Conservation (phyloP, 306 rosid genomes). For the Gillenia trifoliata region DNA sequence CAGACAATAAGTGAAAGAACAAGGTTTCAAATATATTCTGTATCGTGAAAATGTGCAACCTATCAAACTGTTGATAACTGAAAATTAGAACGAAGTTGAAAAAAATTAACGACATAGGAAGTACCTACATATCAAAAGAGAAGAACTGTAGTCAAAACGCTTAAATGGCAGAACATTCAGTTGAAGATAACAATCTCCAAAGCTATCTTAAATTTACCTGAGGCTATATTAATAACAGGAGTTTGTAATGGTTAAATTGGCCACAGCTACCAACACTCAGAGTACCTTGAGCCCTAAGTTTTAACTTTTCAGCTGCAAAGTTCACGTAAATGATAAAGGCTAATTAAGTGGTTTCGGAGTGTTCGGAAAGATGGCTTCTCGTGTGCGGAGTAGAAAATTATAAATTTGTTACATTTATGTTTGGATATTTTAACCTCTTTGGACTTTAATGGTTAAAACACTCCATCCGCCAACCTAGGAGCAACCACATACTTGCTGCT, state of each 20-base stretch:
- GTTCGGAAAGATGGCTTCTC: not conserved
- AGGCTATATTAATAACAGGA: not conserved
- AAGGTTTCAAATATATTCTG: not conserved
- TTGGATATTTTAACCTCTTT: not conserved
- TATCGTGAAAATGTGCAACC: not conserved
- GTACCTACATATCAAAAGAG: not conserved
- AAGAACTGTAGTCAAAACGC: not conserved
- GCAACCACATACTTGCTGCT: not conserved
- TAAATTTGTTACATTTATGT: not conserved
- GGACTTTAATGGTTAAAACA: not conserved
- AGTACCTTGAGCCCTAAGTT: not conserved
- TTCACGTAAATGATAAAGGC: not conserved
- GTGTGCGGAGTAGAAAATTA: not conserved
- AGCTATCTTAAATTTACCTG: not conserved
- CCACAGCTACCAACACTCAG: not conserved
- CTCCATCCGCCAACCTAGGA: not conserved
- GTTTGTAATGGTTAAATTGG: not conserved
- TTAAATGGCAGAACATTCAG: not conserved
- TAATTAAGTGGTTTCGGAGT: not conserved
- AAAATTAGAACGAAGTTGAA: not conserved
- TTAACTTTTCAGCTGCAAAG: not conserved
- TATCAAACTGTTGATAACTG: not conserved
- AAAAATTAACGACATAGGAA: not conserved
- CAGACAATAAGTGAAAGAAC: not conserved
- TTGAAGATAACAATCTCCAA: not conserved